Evolutionary conservation across 371 early-diverging fungal genomes (phyloP), one percentile per base, ranked within the genome.

Genomic region (Catenaria anguillulae): DNA sequence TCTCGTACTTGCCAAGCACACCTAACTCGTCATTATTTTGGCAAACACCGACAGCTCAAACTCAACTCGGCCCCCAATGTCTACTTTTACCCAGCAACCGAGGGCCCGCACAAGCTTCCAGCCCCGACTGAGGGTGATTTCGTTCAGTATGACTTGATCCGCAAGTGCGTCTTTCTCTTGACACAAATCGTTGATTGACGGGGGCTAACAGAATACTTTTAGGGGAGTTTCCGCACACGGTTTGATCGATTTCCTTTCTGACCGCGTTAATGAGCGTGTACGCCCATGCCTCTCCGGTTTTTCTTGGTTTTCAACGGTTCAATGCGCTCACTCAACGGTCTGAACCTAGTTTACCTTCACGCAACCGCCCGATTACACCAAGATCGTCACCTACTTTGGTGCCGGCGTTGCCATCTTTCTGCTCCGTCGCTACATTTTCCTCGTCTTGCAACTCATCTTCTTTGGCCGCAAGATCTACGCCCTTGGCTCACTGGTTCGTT

Each of bases 181-280:
- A 21, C 15, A 29, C 13, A 19, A 19, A 2, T 26, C 26, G 2
- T 24, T 24, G 46, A 36, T 59, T 5, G 34, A 21, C 59, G 54
- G 58, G 56, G 46, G 33, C n/a, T n/a, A n/a, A n/a, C n/a, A n/a
- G n/a, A n/a, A n/a, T n/a, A n/a, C 58, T 12, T 5, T 34, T 64
- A 84, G 85, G 67, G 90, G 88, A 15, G 75, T 84, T 54, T 60
- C 67, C 31, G 88, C 86, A 17, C 87, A 89, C 61, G 63, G 67
- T 31, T 74, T 89, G 56, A 86, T 84, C 12, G 67, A 68, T 2
- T 88, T 78, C 71, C 64, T 87, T 26, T 74, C 71, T 12, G 60
- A 63, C 17, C 52, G 66, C 19, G 42, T 65, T 17, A 70, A 50
- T 65, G 75, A 59, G 63, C 71, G 15, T 77, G 83, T 64, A 62